These are phyloP conservation scores for Lasiodiplodia citricola DNA, from an alignment of 2,329 filamentous ascomycete species.

Conservation along the genomic window DNA sequence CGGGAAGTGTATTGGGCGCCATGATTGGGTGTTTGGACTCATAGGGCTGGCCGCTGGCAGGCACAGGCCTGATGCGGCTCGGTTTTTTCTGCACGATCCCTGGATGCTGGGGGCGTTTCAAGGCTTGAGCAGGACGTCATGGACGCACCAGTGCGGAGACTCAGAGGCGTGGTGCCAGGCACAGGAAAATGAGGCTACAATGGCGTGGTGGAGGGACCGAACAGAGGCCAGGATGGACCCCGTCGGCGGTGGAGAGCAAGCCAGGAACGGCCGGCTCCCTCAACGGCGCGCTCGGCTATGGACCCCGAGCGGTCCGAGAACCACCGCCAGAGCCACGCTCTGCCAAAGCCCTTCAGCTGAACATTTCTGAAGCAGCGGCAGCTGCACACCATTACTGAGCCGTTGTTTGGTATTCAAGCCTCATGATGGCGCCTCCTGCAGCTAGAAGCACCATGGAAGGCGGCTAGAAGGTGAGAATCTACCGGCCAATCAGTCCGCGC, in stretches of 20 bases:
- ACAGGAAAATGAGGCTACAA: slow-evolving; percentile 12
- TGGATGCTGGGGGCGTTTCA: slow-evolving; percentile 9
- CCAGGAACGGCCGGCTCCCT: slow-evolving; percentile 4
- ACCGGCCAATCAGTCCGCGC: not conserved
- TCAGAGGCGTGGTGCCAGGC: not conserved
- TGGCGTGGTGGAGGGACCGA: not conserved
- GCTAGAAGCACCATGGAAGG: slow-evolving; percentile 3
- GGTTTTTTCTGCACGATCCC: not conserved
- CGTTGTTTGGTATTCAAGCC: not conserved
- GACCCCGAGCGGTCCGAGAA: not conserved
- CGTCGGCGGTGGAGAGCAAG: not conserved
- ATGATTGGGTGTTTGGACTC: not conserved
- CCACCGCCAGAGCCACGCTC: not conserved
- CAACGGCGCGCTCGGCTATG: not conserved
- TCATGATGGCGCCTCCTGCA: not conserved
- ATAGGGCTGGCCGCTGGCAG: not conserved
- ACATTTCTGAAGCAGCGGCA: not conserved
- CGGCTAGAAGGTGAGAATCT: not conserved
- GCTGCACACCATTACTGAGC: not conserved
- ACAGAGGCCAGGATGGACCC: slow-evolving; percentile 8
- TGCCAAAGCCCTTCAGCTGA: not conserved
- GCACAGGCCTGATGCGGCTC: slow-evolving; percentile 5
- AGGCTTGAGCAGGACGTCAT: slow-evolving; percentile 5
- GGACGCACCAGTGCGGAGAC: not conserved
- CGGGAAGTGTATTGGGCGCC: not conserved